Evolutionary conservation across 2,329 filamentous ascomycete genomes (phyloP).

Genomic region (Neofusicoccum umdonicola): DNA sequence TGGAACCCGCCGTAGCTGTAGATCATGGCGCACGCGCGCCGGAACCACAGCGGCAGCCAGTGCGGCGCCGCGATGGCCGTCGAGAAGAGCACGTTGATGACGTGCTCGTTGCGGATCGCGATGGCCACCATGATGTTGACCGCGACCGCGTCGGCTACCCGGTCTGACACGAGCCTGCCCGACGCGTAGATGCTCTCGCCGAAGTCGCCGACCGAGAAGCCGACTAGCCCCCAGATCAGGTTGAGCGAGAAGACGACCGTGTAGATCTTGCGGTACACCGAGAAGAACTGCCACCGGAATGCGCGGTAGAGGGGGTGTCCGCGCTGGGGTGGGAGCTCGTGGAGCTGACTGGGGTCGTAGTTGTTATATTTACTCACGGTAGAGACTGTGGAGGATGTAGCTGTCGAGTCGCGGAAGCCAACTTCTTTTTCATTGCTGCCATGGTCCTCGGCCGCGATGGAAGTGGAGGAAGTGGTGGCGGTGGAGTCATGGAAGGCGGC

Average conservation of each 20-base stretch:
- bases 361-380: not conserved
- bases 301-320: not conserved
- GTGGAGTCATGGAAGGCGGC: not conserved
- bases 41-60: conserved; percentile 25
- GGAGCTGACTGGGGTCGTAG: not conserved
- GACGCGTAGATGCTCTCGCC: not conserved
- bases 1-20: conserved; percentile 37
- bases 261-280: conserved; percentile 16
- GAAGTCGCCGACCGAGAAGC: not conserved
- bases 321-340: not conserved
- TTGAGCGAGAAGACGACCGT: conserved; percentile 12
- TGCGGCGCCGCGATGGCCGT: conserved; percentile 33
- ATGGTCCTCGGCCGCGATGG: not conserved
- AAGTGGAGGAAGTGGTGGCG: not conserved
- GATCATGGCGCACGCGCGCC: conserved; percentile 27
- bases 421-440: not conserved
- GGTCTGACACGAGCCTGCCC: not conserved
- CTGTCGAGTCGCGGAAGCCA: not conserved
- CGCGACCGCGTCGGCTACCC: conserved; percentile 29
- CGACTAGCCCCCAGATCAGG: conserved; percentile 9
- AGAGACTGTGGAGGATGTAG: not conserved
- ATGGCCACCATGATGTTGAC: conserved; percentile 33
- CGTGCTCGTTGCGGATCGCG: conserved; percentile 32
- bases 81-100: conserved; percentile 32
- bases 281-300: conserved; percentile 14